phyloP scores from a whole-genome alignment of 2,329 filamentous ascomycete species.

The Thielaviopsis ethacetica region DNA sequence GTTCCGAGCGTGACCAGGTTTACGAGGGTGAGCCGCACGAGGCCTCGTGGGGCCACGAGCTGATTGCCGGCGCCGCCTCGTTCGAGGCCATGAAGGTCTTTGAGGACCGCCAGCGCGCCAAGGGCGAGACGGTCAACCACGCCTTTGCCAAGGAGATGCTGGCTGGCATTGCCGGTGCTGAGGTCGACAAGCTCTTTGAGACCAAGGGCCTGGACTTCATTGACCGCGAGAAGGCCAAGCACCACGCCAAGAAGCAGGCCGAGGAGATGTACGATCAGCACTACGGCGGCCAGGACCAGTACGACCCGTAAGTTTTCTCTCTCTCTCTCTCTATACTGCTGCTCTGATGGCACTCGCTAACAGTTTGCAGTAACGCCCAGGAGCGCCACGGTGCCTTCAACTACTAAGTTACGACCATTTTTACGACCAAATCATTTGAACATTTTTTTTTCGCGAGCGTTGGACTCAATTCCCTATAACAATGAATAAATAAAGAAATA shows the following conservation, averaged over 20 bases:
- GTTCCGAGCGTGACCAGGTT: conserved; percentile 8
- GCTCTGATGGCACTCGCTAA: neutral
- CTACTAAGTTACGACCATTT: conserved; percentile 5
- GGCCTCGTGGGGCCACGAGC: conserved; percentile 53
- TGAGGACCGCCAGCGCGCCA: conserved; percentile 55
- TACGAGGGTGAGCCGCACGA: conserved; percentile 21
- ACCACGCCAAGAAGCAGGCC: conserved; percentile 40
- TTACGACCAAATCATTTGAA: neutral
- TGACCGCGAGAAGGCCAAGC: conserved; percentile 41
- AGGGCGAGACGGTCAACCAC: conserved; percentile 52
- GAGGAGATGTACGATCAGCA: conserved; percentile 46
- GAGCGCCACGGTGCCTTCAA: conserved; percentile 8
- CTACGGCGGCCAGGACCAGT: conserved; percentile 36
- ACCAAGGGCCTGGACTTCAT: conserved; percentile 47
- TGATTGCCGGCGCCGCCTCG: conserved; percentile 57
- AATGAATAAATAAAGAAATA: neutral
- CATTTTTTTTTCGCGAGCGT: neutral
- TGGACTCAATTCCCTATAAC: neutral
- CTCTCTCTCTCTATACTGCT: neutral
- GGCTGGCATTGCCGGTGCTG: conserved; percentile 53
- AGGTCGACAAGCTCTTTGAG: conserved; percentile 62
- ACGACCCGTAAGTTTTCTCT: conserved; percentile 34
- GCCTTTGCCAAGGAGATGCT: conserved; percentile 63
- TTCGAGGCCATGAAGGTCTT: conserved; percentile 70
- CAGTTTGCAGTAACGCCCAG: neutral